Evolutionary conservation across 305 asterid genomes (phyloP).

Genomic region (Fraxinus angustifolia): DNA sequence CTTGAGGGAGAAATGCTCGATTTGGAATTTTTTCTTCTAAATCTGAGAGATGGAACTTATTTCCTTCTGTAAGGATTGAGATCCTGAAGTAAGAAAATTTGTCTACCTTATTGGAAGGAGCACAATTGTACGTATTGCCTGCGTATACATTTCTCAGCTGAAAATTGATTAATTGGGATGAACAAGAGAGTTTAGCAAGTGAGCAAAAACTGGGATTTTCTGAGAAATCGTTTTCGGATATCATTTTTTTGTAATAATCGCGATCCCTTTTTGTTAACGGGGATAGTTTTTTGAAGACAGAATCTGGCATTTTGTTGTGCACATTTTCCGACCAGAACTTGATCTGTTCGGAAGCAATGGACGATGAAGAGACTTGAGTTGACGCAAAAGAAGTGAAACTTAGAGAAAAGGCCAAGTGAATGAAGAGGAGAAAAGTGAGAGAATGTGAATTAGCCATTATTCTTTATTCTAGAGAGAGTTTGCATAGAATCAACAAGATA

Average conservation of each 20-base stretch:
- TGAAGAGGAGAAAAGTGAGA: neutral
- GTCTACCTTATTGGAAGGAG: too few species aligned
- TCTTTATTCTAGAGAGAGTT: neutral
- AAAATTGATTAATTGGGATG: neutral
- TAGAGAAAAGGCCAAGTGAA: neutral
- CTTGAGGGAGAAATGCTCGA: too few species aligned
- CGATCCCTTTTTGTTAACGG: conserved; percentile 20
- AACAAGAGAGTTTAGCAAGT: conserved; percentile 32
- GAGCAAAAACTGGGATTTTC: conserved; percentile 27
- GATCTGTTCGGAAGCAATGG: conserved; percentile 23
- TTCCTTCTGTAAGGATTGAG: too few species aligned
- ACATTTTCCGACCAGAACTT: conserved; percentile 39
- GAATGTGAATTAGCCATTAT: neutral
- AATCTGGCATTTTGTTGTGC: conserved; percentile 25
- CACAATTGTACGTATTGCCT: too few species aligned
- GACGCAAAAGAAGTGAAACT: neutral
- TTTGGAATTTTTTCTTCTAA: too few species aligned
- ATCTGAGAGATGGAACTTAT: too few species aligned
- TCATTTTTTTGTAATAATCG: conserved; percentile 9
- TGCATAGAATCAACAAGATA: neutral
- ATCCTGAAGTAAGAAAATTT: too few species aligned
- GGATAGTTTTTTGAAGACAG: conserved; percentile 31
- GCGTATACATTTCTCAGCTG: too few species aligned
- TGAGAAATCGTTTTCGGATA: conserved; percentile 5
- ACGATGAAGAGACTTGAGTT: conserved; percentile 2